Evolutionary conservation across 371 early-diverging fungal genomes (phyloP).

Genomic region (Conidiobolus incongruus): DNA sequence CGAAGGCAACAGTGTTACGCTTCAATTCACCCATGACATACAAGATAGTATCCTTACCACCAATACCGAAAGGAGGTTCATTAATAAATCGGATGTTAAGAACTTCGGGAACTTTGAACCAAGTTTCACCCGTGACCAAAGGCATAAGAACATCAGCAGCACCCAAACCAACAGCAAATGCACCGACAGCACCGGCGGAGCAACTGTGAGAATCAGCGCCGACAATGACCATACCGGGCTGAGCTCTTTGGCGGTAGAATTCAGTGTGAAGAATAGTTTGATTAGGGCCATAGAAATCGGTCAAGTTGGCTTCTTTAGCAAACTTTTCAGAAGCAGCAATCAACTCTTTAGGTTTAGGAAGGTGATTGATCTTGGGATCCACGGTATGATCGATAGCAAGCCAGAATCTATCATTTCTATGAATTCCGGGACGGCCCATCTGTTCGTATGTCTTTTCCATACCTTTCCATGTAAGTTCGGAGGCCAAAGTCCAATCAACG

Average conservation of each 20-base stretch:
- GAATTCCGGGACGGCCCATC: slow-evolving; percentile 43
- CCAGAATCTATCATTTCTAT: slow-evolving; percentile 63
- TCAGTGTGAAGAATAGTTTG: slow-evolving; percentile 59
- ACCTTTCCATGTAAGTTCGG: slow-evolving; percentile 62
- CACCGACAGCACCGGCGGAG: slow-evolving; percentile 49
- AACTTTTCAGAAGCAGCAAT: slow-evolving; percentile 36
- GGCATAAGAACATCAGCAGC: slow-evolving; percentile 68
- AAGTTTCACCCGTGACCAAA: slow-evolving; percentile 56
- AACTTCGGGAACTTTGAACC: slow-evolving; percentile 62
- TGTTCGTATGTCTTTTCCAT: slow-evolving; percentile 61
- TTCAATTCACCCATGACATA: slow-evolving; percentile 53
- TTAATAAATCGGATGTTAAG: slow-evolving; percentile 44
- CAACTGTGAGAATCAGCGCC: slow-evolving; percentile 68
- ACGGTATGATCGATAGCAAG: slow-evolving; percentile 58
- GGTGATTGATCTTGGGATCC: slow-evolving; percentile 45
- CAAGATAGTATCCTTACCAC: slow-evolving; percentile 56
- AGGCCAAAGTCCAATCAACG: slow-evolving; percentile 61
- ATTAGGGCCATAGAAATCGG: slow-evolving; percentile 48
- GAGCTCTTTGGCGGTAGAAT: slow-evolving; percentile 58
- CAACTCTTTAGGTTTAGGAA: slow-evolving; percentile 35
- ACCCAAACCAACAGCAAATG: slow-evolving; percentile 55
- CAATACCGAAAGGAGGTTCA: slow-evolving; percentile 45
- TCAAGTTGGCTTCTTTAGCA: slow-evolving; percentile 41
- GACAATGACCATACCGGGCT: slow-evolving; percentile 53
- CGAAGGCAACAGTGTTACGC: slow-evolving; percentile 58